Evolutionary conservation across 2,329 filamentous ascomycete genomes (phyloP), one percentile per base, ranked within the genome.

Genomic region (Phaeomoniella chlamydospora): DNA sequence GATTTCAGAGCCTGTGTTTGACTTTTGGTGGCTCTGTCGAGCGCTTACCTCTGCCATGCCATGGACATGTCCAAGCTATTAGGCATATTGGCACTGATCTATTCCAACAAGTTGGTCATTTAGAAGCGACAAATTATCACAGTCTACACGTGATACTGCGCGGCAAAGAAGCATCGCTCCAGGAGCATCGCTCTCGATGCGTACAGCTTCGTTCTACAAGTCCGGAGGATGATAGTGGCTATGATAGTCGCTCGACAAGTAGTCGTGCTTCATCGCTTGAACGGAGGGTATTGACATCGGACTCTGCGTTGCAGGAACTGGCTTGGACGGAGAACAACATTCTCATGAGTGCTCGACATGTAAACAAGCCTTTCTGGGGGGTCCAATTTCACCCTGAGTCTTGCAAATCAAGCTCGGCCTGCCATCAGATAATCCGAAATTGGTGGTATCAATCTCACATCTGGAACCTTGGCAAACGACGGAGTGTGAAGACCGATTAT

Each of bases 381-480:
- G 67, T 94, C 13, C 87, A 94, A 51, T 94, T 90, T 48, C 86
- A 94, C 50, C 86, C 86, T 0, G 86, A 94, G 55, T 93, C 84
- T 0, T 93, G 85, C 53, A 92, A 86, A 3, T 80, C 83, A 29
- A 58, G 65, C 3, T 68, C 70, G 40, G 77, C 80, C 2, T 63
- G 59, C 41, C 70, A 68, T 14, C 59, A 62, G 11, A 64, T 93
- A 16, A 64, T 93, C 22, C 56, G 56, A 35, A 84, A 82, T 48
- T 94, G 86, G 84, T 90, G 86, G 68, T 51, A 55, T 3, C 65
- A 74, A 49, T 76, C 77, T 1, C 57, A 66, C 37, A 52, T 56
- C 30, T 86, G 80, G 73, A 80, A 77, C 34, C 22, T 6, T 9
- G n/a, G n/a, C 22, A 6, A n/a, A 26, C 9, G 22, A 9, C 10